Conservation (phyloP, 768 basidiomycete species). For the Lentinula sp. region DNA sequence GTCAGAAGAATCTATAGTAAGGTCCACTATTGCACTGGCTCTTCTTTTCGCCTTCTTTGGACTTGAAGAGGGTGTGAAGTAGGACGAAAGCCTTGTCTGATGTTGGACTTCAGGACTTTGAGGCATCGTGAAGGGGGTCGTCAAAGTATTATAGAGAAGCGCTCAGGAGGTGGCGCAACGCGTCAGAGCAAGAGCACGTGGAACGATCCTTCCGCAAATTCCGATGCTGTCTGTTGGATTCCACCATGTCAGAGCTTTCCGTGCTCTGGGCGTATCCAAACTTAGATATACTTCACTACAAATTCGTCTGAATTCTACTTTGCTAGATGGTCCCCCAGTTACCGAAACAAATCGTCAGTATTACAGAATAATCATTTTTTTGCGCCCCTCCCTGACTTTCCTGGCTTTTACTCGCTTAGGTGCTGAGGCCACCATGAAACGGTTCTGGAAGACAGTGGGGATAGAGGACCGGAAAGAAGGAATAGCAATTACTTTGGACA, state of each 20-base stretch:
- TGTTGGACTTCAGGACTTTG: not conserved
- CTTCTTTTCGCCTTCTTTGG: conserved; percentile 10
- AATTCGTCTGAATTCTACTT: conserved; percentile 19
- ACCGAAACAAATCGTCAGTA: conserved; percentile 66
- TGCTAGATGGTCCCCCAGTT: conserved; percentile 36
- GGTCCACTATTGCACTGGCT: not conserved
- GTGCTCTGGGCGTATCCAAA: not conserved
- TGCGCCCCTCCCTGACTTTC: not conserved
- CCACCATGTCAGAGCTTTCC: not conserved
- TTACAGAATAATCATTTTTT: not conserved
- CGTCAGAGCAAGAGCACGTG: not conserved
- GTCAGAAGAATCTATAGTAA: conserved; percentile 13
- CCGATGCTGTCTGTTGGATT: not conserved
- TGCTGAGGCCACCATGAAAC: conserved; percentile 77
- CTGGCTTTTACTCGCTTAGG: conserved; percentile 36
- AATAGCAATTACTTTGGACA: conserved; percentile 70
- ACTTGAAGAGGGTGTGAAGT: not conserved
- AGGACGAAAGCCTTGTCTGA: conserved; percentile 3
- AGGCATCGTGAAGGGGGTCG: not conserved
- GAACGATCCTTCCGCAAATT: not conserved
- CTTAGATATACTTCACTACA: not conserved
- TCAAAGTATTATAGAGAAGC: not conserved
- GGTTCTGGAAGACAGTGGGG: conserved; percentile 94
- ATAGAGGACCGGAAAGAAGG: conserved; percentile 46
- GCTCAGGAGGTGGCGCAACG: not conserved